These are phyloP conservation scores for Collybia sp. DNA, from an alignment of 768 basidiomycete species.

Conservation along the genomic window DNA sequence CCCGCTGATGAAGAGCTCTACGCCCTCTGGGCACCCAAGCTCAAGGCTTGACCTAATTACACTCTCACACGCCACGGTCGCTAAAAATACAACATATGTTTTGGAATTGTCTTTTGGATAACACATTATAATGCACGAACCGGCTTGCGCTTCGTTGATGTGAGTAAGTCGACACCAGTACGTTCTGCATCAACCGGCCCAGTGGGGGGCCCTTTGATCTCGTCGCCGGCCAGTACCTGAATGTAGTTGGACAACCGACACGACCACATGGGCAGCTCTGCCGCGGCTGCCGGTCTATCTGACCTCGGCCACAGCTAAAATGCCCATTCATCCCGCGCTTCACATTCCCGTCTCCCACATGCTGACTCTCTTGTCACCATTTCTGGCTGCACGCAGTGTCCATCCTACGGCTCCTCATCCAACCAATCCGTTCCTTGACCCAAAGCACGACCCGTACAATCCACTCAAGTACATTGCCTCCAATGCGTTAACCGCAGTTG, in stretches of 20 bases:
- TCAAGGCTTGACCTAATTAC: slow-evolving; percentile 7
- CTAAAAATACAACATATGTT: not conserved
- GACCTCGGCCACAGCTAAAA: not conserved
- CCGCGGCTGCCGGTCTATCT: not conserved
- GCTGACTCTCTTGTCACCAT: slow-evolving; percentile 5
- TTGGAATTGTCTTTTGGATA: no score
- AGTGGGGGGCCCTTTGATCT: no score
- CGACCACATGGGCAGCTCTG: not conserved
- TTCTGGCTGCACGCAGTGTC: no score
- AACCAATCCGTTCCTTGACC: slow-evolving; percentile 42
- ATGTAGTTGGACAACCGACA: not conserved
- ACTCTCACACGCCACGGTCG: not conserved
- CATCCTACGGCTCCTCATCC: slow-evolving; percentile 14
- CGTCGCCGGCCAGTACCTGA: no score
- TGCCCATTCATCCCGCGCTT: not conserved
- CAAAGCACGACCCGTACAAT: slow-evolving; percentile 48
- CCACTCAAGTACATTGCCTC: slow-evolving; percentile 52
- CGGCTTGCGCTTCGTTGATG: no score
- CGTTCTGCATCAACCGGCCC: no score
- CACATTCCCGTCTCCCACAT: not conserved
- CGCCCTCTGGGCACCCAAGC: slow-evolving; percentile 66
- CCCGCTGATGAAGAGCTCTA: slow-evolving; percentile 73
- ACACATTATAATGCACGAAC: no score
- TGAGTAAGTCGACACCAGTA: no score
- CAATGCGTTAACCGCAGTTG: slow-evolving; percentile 45